Evolutionary conservation across 2,329 filamentous ascomycete species (phyloP).

Genomic region (Emydomyces testavorans): DNA sequence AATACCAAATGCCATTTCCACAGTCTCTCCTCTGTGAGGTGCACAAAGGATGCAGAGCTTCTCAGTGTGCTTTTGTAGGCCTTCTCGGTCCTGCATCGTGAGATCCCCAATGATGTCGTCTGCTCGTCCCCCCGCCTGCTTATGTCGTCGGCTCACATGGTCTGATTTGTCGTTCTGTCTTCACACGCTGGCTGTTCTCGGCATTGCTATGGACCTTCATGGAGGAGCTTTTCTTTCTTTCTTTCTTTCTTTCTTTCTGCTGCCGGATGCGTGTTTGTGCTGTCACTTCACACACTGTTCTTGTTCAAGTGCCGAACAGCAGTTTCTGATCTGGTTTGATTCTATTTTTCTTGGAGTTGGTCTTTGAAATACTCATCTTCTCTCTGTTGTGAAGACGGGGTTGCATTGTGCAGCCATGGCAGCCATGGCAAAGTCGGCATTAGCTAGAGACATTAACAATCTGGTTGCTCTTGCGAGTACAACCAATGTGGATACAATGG

Average conservation of each 20-base stretch:
- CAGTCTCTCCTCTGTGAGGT: neutral
- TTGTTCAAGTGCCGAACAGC: neutral
- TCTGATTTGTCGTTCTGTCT: neutral
- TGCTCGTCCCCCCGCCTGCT: neutral
- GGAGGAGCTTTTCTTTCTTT: conserved; percentile 10
- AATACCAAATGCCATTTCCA: neutral
- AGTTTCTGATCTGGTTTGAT: neutral
- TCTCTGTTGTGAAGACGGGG: neutral
- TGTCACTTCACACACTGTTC: neutral
- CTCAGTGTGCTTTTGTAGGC: neutral
- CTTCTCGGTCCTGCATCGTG: neutral
- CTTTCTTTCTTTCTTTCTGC: conserved; percentile 13
- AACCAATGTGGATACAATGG: neutral
- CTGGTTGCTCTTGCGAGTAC: conserved; percentile 4
- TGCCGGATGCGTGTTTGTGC: neutral
- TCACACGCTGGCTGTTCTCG: neutral
- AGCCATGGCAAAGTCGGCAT: neutral
- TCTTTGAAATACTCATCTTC: neutral
- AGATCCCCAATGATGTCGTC: neutral
- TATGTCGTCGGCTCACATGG: conserved; percentile 3
- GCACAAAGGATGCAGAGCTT: neutral
- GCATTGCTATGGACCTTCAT: neutral
- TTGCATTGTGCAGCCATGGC: neutral
- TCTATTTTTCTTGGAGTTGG: neutral
- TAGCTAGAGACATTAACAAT: conserved; percentile 4